Evolutionary conservation across 2,329 filamentous ascomycete species (phyloP).

Genomic region (Fulvia fulva): DNA sequence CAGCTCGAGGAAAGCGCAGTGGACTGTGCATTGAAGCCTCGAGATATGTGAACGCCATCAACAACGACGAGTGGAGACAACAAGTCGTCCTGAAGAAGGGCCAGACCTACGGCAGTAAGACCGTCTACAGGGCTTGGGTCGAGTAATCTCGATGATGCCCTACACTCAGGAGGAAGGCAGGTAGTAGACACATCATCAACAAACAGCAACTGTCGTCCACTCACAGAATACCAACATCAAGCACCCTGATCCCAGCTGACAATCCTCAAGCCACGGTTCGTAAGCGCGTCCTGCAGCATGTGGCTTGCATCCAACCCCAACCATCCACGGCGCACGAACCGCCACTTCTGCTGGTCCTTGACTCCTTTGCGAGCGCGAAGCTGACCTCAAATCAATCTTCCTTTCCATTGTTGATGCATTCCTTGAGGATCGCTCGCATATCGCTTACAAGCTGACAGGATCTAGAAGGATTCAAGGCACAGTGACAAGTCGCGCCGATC

Average conservation of each 20-base stretch:
- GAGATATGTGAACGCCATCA: constrained; percentile 83
- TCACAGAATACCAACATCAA: not conserved
- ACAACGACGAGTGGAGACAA: constrained; percentile 72
- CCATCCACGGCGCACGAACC: not conserved
- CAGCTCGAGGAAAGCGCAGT: constrained; percentile 62
- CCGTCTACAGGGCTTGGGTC: constrained; percentile 83
- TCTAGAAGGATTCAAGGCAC: not conserved
- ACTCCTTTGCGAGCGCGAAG: not conserved
- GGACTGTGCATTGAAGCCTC: constrained; percentile 93
- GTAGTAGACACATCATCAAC: not conserved
- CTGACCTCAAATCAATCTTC: not conserved
- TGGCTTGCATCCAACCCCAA: not conserved
- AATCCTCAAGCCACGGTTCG: not conserved
- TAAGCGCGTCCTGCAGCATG: not conserved
- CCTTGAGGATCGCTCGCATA: too few relatives aligned
- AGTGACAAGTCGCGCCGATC: not conserved
- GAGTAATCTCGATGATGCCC: constrained; percentile 35
- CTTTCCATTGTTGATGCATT: too few relatives aligned
- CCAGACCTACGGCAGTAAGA: constrained; percentile 73
- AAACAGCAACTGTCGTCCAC: not conserved
- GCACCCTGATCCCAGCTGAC: not conserved
- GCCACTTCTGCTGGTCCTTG: not conserved
- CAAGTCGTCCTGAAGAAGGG: constrained; percentile 83
- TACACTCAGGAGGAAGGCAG: too few relatives aligned
- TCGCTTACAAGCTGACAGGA: not conserved